Evolutionary conservation across 306 rosid genomes (phyloP).

Genomic region (Pterocarpus santalinus): DNA sequence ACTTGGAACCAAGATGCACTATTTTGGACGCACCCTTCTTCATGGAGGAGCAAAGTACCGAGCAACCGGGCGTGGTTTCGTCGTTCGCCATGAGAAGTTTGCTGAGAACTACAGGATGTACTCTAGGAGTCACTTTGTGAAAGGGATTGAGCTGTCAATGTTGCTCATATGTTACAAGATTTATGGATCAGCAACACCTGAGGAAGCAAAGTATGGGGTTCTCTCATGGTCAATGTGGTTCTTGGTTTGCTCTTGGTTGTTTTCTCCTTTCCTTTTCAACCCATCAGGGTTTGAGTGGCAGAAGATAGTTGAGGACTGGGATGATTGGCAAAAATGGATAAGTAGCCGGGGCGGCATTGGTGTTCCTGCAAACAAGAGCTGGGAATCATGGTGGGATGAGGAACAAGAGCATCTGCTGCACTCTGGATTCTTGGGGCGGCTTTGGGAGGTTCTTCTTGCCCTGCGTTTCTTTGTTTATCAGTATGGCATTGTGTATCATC

Average conservation of each 20-base stretch:
- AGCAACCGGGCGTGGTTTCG: constrained; percentile 99
- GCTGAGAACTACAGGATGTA: constrained; percentile 95
- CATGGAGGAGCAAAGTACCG: constrained; percentile 98
- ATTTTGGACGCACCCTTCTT: constrained; percentile 89
- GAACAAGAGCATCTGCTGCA: constrained; percentile 93
- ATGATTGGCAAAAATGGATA: constrained; percentile 97
- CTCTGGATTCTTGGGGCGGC: constrained; percentile 76
- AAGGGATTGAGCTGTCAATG: constrained; percentile 83
- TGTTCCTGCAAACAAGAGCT: constrained; percentile 90
- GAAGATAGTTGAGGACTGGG: constrained; percentile 98
- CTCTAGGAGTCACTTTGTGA: constrained; percentile 95
- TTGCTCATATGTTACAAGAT: constrained; percentile 75
- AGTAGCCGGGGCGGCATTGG: constrained; percentile 90
- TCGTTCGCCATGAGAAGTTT: constrained; percentile 91
- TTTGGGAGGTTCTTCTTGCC: constrained; percentile 76
- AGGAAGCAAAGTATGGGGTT: constrained; percentile 53
- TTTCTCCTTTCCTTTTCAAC: constrained; percentile 93
- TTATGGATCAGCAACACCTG: constrained; percentile 72
- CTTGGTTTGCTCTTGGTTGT: constrained; percentile 81
- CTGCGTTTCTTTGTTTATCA: constrained; percentile 88
- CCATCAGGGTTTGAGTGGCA: constrained; percentile 99
- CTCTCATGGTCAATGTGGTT: constrained; percentile 92
- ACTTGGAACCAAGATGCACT: constrained; percentile 90
- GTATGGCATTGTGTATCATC: constrained; percentile 93
- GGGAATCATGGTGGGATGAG: constrained; percentile 99